Base-by-base conservation (phyloP, 192 early-diverging fungal species). In the Backusella psychrophila region DNA sequence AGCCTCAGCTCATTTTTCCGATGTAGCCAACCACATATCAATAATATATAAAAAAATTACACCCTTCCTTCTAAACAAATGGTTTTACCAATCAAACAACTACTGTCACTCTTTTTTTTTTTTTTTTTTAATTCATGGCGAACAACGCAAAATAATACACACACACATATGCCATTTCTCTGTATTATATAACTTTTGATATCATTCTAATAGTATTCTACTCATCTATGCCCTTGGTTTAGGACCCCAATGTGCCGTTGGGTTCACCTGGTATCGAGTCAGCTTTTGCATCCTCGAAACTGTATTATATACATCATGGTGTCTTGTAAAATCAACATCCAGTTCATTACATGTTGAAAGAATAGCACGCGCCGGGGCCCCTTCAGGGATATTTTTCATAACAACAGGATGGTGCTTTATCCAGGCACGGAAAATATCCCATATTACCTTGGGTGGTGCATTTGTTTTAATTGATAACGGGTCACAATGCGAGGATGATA, bases 181-280 rank as follows among this genome's bases (percentile, higher is more conserved):
- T 44, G 4, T 17, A 44, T 44, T 4, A 14, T 15, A 17, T 17
- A 44, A 44, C 15, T 11, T 39, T 12, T 11, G 11, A 44, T 17
- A 17, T 44, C 12, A 44, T 49, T 49, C 46, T n/a, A 49, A 19
- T 44, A 4, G 4, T 19, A 17, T 44, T 44, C 53, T 56, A 21
- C n/a, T 56, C n/a, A 23, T 26, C 9, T 63, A 63, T 12, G 89
- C 85, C 67, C 93, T 85, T 26, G 93, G 93, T 81, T 97, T 97
- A 46, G 98, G 98, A 0, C 98, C 98, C 98, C 98, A 99, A 84
- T 94, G 89, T 77, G 92, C 91, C 21, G 91, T 90, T 19, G 98
- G 98, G 78, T 99, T 99, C 72, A 93, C 82, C 80, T 99, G 97
- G 84, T 93, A 98, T 71, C 98, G 89, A 34, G 96, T 95, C 8